Evolutionary conservation across 116 monocot species (phyloP), one percentile per base, ranked within the genome.

Genomic region (Cymodocea nodosa): DNA sequence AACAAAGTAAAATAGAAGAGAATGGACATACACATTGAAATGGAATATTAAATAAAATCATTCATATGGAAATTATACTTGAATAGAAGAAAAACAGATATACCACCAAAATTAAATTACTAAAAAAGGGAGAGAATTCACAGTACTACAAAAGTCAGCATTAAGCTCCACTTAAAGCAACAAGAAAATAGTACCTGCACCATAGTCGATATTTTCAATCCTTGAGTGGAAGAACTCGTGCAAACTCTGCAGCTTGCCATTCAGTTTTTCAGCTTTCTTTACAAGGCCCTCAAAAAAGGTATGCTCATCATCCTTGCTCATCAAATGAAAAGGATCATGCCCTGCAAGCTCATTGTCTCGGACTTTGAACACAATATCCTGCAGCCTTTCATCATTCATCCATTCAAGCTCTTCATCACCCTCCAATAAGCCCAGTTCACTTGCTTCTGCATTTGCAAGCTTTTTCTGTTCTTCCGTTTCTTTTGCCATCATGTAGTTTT

Each of bases 201-300:
- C 90, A 79, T 90, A 86, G 65, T 86, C 81, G 13, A 90, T 75
- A 70, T 90, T 90, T 71, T 86, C 90, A 69, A 90, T 73, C 74
- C 75, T 83, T 68, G 90, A 86, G 59, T 86, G 90, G 65, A 86
- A 25, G 71, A 68, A 90, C 70, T 90, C 84, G 74, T 90, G 90
- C 65, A 90, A 63, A 55, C 68, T 75, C 24, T 63, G 70, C 36
- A 90, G 68, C 62, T 78, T 90, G 73, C 68, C 60, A 64, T 83
- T 90, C 65, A 74, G 66, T 72, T 78, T 90, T 52, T 81, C 90
- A 59, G 75, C 81, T 80, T 83, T 81, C 30, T 54, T 70, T 73
- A 83, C 81, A 65, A 90, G 86, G 39, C 86, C 90, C 60, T 77
- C 37, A 52, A 84, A 90, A 71, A 84, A 90, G 20, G 75, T 71